A percentile compares a stretch with the other conserved stretches of the same genome.
Conservation (phyloP, 1,284 basidiomycete species). For the Chondrostereum purpureum region DNA sequence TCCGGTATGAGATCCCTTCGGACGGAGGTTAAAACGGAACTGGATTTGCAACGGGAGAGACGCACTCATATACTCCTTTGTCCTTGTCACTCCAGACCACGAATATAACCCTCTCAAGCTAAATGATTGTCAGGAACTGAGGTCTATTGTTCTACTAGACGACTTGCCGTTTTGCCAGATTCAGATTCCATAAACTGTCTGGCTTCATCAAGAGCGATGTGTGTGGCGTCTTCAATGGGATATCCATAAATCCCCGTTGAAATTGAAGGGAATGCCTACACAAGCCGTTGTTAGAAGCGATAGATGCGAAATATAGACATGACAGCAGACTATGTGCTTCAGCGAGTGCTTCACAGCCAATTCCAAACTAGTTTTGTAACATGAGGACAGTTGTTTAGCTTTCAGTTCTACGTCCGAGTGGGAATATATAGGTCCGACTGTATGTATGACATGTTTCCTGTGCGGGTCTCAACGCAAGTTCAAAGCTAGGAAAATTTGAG, state of each 20-base stretch:
- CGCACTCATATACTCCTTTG: slow-evolving; percentile 58
- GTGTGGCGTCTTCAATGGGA: slow-evolving; percentile 66
- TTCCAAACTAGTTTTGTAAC: slow-evolving; percentile 65
- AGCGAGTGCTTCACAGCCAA: slow-evolving; percentile 55
- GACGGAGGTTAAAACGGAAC: too few relatives aligned
- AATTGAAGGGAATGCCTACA: slow-evolving; percentile 72
- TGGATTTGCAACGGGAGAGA: too few relatives aligned
- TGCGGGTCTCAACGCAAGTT: slow-evolving; percentile 8
- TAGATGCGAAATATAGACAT: slow-evolving; percentile 17
- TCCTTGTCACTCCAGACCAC: slow-evolving; percentile 67
- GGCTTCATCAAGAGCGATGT: slow-evolving; percentile 57
- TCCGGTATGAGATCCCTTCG: slow-evolving; percentile 54
- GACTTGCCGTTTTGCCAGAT: slow-evolving; percentile 40
- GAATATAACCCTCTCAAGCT: slow-evolving; percentile 73
- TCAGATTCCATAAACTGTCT: slow-evolving; percentile 54
- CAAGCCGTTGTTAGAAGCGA: slow-evolving; percentile 12
- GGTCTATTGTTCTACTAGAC: slow-evolving; percentile 2
- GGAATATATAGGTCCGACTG: slow-evolving; percentile 83
- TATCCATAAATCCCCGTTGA: slow-evolving; percentile 77
- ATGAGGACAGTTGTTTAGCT: slow-evolving; percentile 69
- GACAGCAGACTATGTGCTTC: slow-evolving; percentile 55
- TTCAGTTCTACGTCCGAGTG: slow-evolving; percentile 42
- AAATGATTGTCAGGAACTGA: slow-evolving; percentile 1
- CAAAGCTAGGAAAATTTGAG: slow-evolving; percentile 1
- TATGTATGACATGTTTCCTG: slow-evolving; percentile 78